These are phyloP conservation scores for Dryas alaskensis DNA, from an alignment of 306 rosid genomes.

Conservation along the genomic window DNA sequence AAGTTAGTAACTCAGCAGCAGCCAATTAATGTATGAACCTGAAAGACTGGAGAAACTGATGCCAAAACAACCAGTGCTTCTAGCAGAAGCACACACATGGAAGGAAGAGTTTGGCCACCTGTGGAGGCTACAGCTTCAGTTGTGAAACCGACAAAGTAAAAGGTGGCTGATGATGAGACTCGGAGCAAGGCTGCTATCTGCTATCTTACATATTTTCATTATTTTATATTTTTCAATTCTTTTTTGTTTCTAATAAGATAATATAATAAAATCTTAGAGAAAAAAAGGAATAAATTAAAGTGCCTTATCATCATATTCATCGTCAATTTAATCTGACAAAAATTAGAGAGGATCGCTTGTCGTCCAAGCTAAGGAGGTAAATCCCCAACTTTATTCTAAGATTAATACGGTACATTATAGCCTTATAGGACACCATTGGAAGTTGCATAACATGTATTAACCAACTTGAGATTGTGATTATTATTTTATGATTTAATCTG, in stretches of 20 bases:
- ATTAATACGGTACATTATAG: neutral
- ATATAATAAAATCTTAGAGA: neutral
- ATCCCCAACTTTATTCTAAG: slow-evolving; percentile 11
- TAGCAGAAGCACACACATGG: slow-evolving; percentile 15
- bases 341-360: slow-evolving; percentile 38
- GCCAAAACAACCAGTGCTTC: slow-evolving; percentile 18
- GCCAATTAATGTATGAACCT: slow-evolving; percentile 12
- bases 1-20: slow-evolving; percentile 19
- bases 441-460: neutral
- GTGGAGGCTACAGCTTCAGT: slow-evolving; percentile 34
- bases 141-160: slow-evolving; percentile 68
- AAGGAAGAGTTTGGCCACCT: slow-evolving; percentile 23
- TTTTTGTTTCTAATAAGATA: neutral
- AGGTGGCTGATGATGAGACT: slow-evolving; percentile 44
- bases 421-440: neutral
- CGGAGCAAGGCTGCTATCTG: slow-evolving; percentile 22
- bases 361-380: slow-evolving; percentile 32
- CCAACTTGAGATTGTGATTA: neutral
- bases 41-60: slow-evolving; percentile 17
- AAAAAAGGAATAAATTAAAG: slow-evolving; percentile 30
- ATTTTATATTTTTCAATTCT: neutral
- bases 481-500: neutral
- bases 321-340: slow-evolving; percentile 18
- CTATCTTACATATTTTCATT: slow-evolving; percentile 5
- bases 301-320: slow-evolving; percentile 17